phyloP scores from a whole-genome alignment of 371 early-diverging fungal genomes.

The Choanephora cucurbitarum region DNA sequence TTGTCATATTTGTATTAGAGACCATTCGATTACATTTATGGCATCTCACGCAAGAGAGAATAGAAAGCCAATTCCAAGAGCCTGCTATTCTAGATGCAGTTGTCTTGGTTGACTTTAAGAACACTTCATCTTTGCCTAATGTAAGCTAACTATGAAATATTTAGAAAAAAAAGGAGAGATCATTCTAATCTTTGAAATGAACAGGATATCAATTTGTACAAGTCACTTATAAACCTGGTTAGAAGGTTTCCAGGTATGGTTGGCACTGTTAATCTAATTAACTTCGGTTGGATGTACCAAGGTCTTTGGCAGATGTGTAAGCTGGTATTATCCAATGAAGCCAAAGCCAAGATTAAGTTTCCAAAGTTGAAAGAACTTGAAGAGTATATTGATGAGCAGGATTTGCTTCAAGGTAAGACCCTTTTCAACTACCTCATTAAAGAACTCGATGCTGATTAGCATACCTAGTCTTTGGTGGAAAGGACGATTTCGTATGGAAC shows the following conservation, averaged over 20 bases:
- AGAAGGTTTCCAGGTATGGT: slow-evolving; percentile 42
- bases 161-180: background rate
- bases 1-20: slow-evolving; percentile 44
- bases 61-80: slow-evolving; percentile 9
- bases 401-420: slow-evolving; percentile 31
- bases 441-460: no score
- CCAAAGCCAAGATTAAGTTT: slow-evolving; percentile 44
- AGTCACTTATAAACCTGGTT: slow-evolving; percentile 33
- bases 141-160: slow-evolving; percentile 18
- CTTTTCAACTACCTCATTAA: no score
- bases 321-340: slow-evolving; percentile 42
- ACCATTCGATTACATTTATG: slow-evolving; percentile 30
- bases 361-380: slow-evolving; percentile 31
- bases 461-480: slow-evolving; percentile 27
- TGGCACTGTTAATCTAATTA: slow-evolving; percentile 42
- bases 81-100: slow-evolving; percentile 34
- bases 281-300: slow-evolving; percentile 55
- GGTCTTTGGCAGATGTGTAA: slow-evolving; percentile 56
- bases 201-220: slow-evolving; percentile 36
- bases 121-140: slow-evolving; percentile 36
- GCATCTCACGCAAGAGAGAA: slow-evolving; percentile 28
- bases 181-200: background rate
- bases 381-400: slow-evolving; percentile 23
- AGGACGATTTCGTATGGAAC: slow-evolving; percentile 25
- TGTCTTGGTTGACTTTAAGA: slow-evolving; percentile 43